Evolutionary conservation across 768 basidiomycete genomes (phyloP), one percentile per base, ranked within the genome.

Genomic region (Chalciporus piperatus): DNA sequence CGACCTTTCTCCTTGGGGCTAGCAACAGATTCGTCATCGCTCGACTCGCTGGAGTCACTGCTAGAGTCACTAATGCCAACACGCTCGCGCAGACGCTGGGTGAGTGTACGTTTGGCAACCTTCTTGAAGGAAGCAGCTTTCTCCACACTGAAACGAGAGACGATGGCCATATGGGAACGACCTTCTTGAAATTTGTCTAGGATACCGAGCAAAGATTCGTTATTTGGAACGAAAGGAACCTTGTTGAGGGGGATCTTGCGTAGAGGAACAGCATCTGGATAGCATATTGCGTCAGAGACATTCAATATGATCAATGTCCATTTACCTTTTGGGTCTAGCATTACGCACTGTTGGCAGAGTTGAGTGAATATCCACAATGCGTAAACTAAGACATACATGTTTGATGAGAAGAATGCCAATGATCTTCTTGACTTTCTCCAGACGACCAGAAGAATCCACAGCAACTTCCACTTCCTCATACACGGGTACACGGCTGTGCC

Each of bases 121-220:
- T 89, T 81, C 78, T 92, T 92, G 49, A 92, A 84, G 46, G 84
- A 85, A n/a, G 82, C 76, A 16, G 87, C 87, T 68, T 83, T 85
- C 51, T 85, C 82, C 12, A 77, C 77, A 47, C 83, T 87, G 58
- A 88, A 82, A 41, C 89, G 82, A 55, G 84, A 84, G 47, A 94
- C 90, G 58, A 95, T 88, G 19, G 92, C 92, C 82, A 96, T 94
- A 65, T 96, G 92, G 38, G 87, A 90, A 27, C 90, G 78, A 4
- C 91, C 92, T 62, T 92, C 91, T 66, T 94, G 92, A 67, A 95
- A 95, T 54, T 77, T 86, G 66, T 94, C 92, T 28, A 95, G 76
- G 54, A 93, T 89, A 22, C 87, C 84, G 13, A 94, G 78, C 1
- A 96, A 74, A 20, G 92, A 80, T 67, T 92, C 89, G 59, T 95